Conservation (phyloP, 352 stramenopile species). For the Globisporangium spinosum region DNA sequence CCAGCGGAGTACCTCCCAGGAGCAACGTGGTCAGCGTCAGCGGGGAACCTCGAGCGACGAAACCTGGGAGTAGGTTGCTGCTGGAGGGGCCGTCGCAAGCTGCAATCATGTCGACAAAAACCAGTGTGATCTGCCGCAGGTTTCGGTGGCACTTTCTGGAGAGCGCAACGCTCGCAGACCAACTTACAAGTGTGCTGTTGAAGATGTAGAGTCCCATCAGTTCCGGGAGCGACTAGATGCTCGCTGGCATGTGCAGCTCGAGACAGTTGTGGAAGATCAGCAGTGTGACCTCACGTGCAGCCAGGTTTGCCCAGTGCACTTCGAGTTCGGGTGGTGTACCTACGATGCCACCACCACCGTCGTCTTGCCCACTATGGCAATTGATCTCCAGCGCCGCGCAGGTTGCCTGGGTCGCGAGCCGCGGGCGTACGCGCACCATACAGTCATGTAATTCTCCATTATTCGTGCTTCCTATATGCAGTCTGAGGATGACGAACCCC, state of each 20-base stretch:
- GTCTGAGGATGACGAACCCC: neutral
- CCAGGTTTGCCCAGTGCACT: neutral
- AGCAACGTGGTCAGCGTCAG: neutral
- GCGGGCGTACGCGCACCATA: neutral
- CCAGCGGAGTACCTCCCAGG: neutral
- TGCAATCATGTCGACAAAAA: neutral
- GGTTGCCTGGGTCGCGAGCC: neutral
- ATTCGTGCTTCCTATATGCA: neutral
- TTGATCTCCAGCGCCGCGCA: neutral
- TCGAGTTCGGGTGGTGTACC: slow-evolving; percentile 1
- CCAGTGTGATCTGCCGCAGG: neutral
- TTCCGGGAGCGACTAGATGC: slow-evolving; percentile 1
- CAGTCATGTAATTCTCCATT: neutral
- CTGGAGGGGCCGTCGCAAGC: neutral
- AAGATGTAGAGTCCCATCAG: slow-evolving; percentile 1
- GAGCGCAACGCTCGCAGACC: neutral
- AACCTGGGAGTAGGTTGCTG: neutral
- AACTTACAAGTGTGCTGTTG: neutral
- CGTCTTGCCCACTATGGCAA: neutral
- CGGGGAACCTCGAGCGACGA: slow-evolving; percentile 6
- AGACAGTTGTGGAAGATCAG: slow-evolving; percentile 8
- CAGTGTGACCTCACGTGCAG: neutral
- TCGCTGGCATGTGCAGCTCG: slow-evolving; percentile 3
- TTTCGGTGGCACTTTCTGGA: neutral
- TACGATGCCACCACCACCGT: neutral